These are phyloP conservation scores for Orbilia javanica DNA, from an alignment of 2,329 filamentous ascomycete species.

Conservation along the genomic window DNA sequence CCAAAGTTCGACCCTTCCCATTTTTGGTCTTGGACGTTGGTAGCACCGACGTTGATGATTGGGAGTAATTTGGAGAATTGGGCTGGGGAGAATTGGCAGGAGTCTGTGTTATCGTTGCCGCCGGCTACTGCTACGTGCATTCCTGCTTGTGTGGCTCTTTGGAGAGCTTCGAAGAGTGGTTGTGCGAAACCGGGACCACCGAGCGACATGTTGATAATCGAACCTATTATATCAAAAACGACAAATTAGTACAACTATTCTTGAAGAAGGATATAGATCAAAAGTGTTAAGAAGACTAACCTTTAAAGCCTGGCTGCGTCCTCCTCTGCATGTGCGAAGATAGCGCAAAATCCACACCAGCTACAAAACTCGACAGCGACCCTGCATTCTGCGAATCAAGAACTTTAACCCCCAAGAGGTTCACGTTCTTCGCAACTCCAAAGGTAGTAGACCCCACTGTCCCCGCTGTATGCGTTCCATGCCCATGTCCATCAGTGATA, in stretches of 20 bases:
- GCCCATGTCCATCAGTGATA: conserved; percentile 63
- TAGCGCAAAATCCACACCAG: conserved; percentile 70
- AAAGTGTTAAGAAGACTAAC: background rate
- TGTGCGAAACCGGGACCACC: conserved; percentile 66
- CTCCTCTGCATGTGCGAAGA: conserved; percentile 10
- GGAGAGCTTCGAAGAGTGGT: conserved; percentile 70
- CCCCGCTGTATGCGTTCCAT: conserved; percentile 64
- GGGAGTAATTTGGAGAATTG: conserved; percentile 63
- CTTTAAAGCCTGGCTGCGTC: conserved; percentile 35
- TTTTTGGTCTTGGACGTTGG: conserved; percentile 63
- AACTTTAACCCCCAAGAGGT: conserved; percentile 70
- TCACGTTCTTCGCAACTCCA: conserved; percentile 30
- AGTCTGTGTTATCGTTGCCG: conserved; percentile 70
- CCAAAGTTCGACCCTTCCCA: conserved; percentile 67
- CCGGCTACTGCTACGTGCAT: conserved; percentile 71
- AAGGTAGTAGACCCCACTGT: conserved; percentile 24
- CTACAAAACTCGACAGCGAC: conserved; percentile 70
- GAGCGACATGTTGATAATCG: conserved; percentile 72
- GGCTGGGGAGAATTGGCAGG: conserved; percentile 60
- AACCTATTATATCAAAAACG: conserved; percentile 7
- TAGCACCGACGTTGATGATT: conserved; percentile 66
- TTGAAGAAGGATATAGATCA: background rate
- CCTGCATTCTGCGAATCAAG: conserved; percentile 69
- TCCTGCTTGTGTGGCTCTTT: conserved; percentile 67
- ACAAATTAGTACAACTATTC: background rate